Base-by-base conservation (phyloP, 129 eudicot species). In the Solidago caesia region DNA sequence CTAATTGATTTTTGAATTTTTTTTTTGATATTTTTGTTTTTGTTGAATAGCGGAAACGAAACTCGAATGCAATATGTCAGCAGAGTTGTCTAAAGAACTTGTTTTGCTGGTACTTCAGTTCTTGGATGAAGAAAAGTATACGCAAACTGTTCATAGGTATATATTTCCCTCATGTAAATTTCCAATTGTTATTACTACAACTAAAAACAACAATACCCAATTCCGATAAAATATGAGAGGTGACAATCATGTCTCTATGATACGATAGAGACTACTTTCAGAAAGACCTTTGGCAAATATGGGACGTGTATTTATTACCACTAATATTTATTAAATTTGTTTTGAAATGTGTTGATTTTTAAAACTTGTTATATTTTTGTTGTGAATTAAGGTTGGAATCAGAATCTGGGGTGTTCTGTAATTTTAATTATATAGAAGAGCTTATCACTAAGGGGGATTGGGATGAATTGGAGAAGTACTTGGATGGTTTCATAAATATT, bases 381-480 rank as follows among this genome's bases (percentile, higher is more conserved):
- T 60, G n/a, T 71, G 57, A 47, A 64, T 73, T 16, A 72, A 89
- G 96, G 72, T 65, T 89, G 77, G 96, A 89, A 80, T 76, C 85
- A 10, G 96, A 89, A 45, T 83, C 90, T 0, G 89, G 88, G 15
- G 3, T 85, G 10, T 81, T 46, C 49, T 85, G 83, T 52, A 81
- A 87, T 80, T 75, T 79, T 84, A 76, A 64, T 42, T 81, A 85
- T 45, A 73, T 89, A 16, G 92, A 87, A 72, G 92, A 89, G 47
- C 72, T 79, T 8, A 84, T 83, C 44, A 68, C 16, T 2, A 77
- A 87, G 12, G 92, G 90, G 9, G 81, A 87, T 8, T 89, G 88
- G 88, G 88, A 87, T 0, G 84, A 83, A 21, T 80, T 83, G 8
- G 92, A 89, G 73, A 77, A 79, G 68, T 89, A 89, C 72, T 57